Evolutionary conservation across 306 rosid species (phyloP).

Genomic region (Clitoria ternatea): DNA sequence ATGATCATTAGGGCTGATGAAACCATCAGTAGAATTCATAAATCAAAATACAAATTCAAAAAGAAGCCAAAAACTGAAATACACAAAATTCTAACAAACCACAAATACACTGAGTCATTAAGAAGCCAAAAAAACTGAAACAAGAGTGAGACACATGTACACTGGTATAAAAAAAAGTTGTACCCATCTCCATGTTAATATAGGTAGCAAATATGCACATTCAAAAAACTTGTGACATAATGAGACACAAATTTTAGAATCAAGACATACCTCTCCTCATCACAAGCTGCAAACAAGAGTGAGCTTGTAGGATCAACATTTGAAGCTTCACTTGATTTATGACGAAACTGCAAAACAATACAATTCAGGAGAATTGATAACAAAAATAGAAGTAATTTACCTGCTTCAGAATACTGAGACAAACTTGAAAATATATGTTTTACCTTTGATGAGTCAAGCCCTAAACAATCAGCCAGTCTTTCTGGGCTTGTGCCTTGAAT

Average conservation of each 20-base stretch:
- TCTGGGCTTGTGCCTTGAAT: conserved; percentile 96
- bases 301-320: conserved; percentile 56
- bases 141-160: too few relatives aligned
- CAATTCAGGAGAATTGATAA: conserved; percentile 14
- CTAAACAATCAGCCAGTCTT: conserved; percentile 91
- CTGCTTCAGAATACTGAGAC: conserved; percentile 12
- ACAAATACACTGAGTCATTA: not conserved
- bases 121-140: not conserved
- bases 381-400: conserved; percentile 2
- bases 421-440: conserved; percentile 8
- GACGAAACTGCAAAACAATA: conserved; percentile 57
- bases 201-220: not conserved
- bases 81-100: not conserved
- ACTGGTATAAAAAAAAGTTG: not conserved
- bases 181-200: conserved; percentile 6
- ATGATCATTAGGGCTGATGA: not conserved
- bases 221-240: not conserved
- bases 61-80: too few relatives aligned
- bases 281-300: conserved; percentile 51
- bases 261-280: conserved; percentile 71
- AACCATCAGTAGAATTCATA: not conserved
- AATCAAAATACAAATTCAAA: not conserved
- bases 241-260: conserved; percentile 9
- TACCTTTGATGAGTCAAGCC: conserved; percentile 93
- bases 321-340: conserved; percentile 57